phyloP scores from a whole-genome alignment of 805 yeast genomes.

The Yamadazyma insecticola region DNA sequence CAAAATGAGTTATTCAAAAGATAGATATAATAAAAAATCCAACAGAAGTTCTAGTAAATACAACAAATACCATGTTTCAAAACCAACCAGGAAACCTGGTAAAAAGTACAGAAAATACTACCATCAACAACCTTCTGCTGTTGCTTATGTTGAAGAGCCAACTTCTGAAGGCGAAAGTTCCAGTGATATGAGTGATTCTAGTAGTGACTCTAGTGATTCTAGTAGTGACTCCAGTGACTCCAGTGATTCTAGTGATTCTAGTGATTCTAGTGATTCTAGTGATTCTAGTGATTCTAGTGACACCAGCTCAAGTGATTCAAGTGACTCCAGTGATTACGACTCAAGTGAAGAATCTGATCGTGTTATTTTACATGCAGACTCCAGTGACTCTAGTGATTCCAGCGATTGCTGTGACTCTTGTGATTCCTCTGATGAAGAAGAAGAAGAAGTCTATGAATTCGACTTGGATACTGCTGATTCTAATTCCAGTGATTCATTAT shows the following conservation, averaged over 20 bases:
- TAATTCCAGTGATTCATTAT: slow-evolving; percentile 12
- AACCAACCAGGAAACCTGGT: slow-evolving; percentile 2
- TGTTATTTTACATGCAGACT: slow-evolving; percentile 4
- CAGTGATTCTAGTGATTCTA: background rate
- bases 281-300: background rate
- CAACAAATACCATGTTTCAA: background rate
- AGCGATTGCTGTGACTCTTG: slow-evolving; percentile 3
- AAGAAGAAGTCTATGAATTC: slow-evolving; percentile 26
- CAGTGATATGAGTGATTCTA: slow-evolving; percentile 10
- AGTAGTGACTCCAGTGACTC: slow-evolving; percentile 11
- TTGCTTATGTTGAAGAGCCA: slow-evolving; percentile 43
- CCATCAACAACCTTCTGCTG: slow-evolving; percentile 29
- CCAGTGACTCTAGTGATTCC: slow-evolving; percentile 7
- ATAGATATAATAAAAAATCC: too few relatives aligned
- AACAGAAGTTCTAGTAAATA: background rate
- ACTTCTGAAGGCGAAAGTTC: slow-evolving; percentile 22
- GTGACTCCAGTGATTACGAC: background rate
- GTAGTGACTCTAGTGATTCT: slow-evolving; percentile 8
- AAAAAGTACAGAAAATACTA: slow-evolving; percentile 28
- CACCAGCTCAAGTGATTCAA: slow-evolving; percentile 1
- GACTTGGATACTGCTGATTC: slow-evolving; percentile 16
- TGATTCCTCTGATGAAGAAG: slow-evolving; percentile 9
- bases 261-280: background rate
- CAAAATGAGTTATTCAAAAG: too few relatives aligned
- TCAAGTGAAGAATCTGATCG: slow-evolving; percentile 2